Evolutionary conservation across 208 protist genomes (phyloP), one percentile per base, ranked within the genome.

Genomic region (Trypanosoma conorhini): DNA sequence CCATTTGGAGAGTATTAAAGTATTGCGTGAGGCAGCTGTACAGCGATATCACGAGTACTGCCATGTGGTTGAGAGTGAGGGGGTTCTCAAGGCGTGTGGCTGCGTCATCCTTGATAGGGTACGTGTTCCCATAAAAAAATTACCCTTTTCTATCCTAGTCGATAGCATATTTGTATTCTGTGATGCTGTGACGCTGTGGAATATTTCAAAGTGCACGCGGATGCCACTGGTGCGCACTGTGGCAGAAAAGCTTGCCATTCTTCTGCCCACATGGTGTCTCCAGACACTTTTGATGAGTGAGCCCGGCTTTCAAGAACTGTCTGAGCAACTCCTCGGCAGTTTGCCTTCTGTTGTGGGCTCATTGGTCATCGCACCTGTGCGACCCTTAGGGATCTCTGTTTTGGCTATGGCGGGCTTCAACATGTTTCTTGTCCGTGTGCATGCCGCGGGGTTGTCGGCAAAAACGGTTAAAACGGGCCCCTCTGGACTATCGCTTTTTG

Each of bases 221-320:
- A 77, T 86, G 31, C 83, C 83, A 10, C 67, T 89, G 12, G 68
- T 89, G 28, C 77, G 72, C 17, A 63, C 65, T 31, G 57, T 74
- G 0, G n/a, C 70, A 12, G 74, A 70, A 52, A 73, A 72, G 33
- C 61, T 75, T 22, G 38, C 79, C 15, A 67, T 72, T 12, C 54
- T 62, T n/a, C 35, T 82, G 38, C 63, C 77, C 0, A 19, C 48
- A 50, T 35, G 21, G n/a, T 58, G 28, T 58, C 52, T 66, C 7
- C 54, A 67, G 31, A 35, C 58, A 44, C 8, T 67, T 38, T 38
- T 74, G 13, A 48, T 66, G 50, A 5, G 22, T 56, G 42, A 74
- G 40, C 48, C 62, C 26, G 69, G 58, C 21, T 74, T 67, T 74
- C 3, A 60, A n/a, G 44, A 42, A 35, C 58, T 74, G 26, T 65